Evolutionary conservation across 106 monocot species (phyloP).

Genomic region (Iris macrosiphon): DNA sequence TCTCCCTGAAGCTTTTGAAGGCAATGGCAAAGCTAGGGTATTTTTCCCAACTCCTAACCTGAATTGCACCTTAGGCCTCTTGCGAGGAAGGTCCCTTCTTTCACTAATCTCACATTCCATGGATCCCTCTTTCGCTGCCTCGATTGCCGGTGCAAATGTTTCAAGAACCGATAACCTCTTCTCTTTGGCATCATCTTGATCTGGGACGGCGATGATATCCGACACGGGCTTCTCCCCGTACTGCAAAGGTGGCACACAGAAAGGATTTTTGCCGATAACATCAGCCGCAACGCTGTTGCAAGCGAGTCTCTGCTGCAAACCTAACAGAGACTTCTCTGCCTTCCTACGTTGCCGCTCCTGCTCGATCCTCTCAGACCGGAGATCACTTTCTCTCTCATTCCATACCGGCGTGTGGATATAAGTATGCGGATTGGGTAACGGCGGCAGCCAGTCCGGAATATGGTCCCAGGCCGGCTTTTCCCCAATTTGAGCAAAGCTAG

Average conservation of each 20-base stretch:
- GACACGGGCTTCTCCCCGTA: constrained; percentile 56
- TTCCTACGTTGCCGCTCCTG: constrained; percentile 67
- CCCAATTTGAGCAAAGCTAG: constrained; percentile 40
- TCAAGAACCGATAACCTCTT: constrained; percentile 58
- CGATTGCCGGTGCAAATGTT: constrained; percentile 63
- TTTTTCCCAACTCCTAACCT: constrained; percentile 73
- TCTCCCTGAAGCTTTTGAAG: constrained; percentile 10
- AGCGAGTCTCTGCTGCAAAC: constrained; percentile 62
- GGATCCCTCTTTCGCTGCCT: constrained; percentile 40
- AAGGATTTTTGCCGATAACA: constrained; percentile 47
- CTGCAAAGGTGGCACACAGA: constrained; percentile 51
- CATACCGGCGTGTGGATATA: constrained; percentile 74
- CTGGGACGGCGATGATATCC: constrained; percentile 24
- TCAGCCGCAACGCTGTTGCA: constrained; percentile 12
- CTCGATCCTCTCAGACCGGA: constrained; percentile 46
- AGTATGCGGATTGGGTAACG: constrained; percentile 77
- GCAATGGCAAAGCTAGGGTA: constrained; percentile 27
- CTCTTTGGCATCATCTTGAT: constrained; percentile 6
- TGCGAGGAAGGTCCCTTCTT: constrained; percentile 31
- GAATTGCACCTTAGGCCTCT: constrained; percentile 59
- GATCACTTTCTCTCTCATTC: constrained; percentile 41
- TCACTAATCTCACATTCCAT: constrained; percentile 15
- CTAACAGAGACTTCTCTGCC: constrained; percentile 76
- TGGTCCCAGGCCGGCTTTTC: constrained; percentile 40
- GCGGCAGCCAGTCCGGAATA: constrained; percentile 89